phyloP scores from a whole-genome alignment of 202 grass and related monocot genomes.

The Setaria viridis region DNA sequence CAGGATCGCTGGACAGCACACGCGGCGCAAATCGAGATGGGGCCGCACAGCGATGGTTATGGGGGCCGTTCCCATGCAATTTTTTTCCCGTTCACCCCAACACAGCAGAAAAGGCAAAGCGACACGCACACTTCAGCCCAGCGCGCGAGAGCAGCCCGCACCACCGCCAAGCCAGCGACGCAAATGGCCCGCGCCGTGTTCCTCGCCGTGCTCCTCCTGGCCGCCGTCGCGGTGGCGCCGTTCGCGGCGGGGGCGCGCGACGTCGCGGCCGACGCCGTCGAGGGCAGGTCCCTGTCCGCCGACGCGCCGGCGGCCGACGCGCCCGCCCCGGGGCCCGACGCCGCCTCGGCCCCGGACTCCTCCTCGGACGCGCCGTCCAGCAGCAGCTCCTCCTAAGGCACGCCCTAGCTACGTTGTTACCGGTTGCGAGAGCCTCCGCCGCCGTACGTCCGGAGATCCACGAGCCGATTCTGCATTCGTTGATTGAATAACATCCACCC shows the following conservation, averaged over 20 bases:
- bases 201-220: constrained; percentile 13
- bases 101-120: background rate
- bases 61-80: too few relatives aligned
- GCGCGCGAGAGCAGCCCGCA: too few relatives aligned
- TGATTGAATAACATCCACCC: background rate
- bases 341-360: background rate
- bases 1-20: too few relatives aligned
- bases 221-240: background rate
- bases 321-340: background rate
- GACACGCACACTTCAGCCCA: too few relatives aligned
- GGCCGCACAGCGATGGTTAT: too few relatives aligned
- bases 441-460: background rate
- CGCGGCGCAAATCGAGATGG: too few relatives aligned
- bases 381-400: too few relatives aligned
- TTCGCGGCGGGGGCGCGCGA: background rate
- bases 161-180: too few relatives aligned
- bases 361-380: background rate
- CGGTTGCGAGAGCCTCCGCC: too few relatives aligned
- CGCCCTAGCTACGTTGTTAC: too few relatives aligned
- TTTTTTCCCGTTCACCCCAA: too few relatives aligned
- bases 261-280: background rate
- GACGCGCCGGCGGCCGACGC: background rate
- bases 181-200: constrained; percentile 1
- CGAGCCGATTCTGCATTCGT: too few relatives aligned
- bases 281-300: background rate